phyloP scores from a whole-genome alignment of 2,329 filamentous ascomycete genomes.

The Chlorencoelia australis region DNA sequence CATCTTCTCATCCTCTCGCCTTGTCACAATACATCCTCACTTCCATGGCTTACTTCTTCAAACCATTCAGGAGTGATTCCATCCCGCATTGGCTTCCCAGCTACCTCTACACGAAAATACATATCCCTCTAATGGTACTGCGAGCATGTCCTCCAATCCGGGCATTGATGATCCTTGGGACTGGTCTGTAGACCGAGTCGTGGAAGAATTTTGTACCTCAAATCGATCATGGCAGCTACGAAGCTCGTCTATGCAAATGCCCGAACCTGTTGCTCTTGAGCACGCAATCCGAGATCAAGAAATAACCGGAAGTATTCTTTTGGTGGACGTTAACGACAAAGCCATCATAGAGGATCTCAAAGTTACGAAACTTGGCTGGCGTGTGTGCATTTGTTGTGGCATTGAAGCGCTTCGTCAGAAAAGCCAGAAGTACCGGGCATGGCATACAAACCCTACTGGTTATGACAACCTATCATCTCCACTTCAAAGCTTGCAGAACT shows the following conservation, averaged over 20 bases:
- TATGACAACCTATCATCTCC: no score
- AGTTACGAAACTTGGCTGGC: slow-evolving; percentile 16
- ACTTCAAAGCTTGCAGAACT: no score
- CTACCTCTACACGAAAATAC: no score
- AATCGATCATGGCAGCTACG: slow-evolving; percentile 38
- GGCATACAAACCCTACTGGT: no score
- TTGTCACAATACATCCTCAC: no score
- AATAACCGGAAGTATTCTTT: slow-evolving; percentile 30
- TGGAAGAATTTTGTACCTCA: slow-evolving; percentile 51
- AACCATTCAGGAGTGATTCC: no score
- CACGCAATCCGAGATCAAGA: slow-evolving; percentile 47
- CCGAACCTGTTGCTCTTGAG: slow-evolving; percentile 44
- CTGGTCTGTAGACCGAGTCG: slow-evolving; percentile 62
- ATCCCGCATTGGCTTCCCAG: no score
- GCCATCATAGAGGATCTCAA: slow-evolving; percentile 19
- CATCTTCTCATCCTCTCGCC: no score
- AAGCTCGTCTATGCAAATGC: slow-evolving; percentile 27
- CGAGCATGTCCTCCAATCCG: slow-evolving; percentile 26
- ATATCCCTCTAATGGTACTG: no score
- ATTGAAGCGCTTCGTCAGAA: slow-evolving; percentile 44
- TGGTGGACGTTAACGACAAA: slow-evolving; percentile 16
- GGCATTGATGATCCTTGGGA: slow-evolving; percentile 54
- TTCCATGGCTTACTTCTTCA: no score
- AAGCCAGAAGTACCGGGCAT: slow-evolving; percentile 39
- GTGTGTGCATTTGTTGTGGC: slow-evolving; percentile 38